These are phyloP conservation scores for Cardamine occulta DNA, from an alignment of 345 rosid species.

Conservation along the genomic window DNA sequence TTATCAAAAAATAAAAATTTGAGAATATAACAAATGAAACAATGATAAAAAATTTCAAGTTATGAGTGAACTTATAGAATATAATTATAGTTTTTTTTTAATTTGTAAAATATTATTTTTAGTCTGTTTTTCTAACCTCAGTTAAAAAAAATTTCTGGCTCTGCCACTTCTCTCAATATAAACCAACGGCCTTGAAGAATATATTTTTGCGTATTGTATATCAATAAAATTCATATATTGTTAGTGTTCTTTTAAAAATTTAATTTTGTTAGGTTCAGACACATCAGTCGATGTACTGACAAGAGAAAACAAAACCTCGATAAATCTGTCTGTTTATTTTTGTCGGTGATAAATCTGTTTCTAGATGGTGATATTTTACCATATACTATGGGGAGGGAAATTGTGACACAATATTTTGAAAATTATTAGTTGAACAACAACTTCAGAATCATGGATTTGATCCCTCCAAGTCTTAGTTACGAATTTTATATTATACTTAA, in stretches of 20 bases:
- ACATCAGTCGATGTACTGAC: constrained; percentile 18
- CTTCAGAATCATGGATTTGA: constrained; percentile 6
- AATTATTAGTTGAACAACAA: constrained; percentile 17
- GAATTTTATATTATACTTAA: neutral
- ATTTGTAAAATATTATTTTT: too few species aligned
- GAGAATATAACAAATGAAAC: too few species aligned
- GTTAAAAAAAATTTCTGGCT: too few species aligned
- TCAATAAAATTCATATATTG: constrained; percentile 5
- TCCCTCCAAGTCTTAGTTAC: neutral
- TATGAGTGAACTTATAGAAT: too few species aligned
- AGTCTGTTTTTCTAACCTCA: too few species aligned
- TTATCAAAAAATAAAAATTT: too few species aligned
- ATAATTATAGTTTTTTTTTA: too few species aligned
- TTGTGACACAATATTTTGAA: constrained; percentile 3
- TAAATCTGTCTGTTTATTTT: neutral
- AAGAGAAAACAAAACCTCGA: constrained; percentile 30
- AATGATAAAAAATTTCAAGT: too few species aligned
- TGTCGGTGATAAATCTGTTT: constrained; percentile 4
- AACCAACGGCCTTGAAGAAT: constrained; percentile 11
- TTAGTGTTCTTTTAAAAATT: constrained; percentile 13
- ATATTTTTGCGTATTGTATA: neutral
- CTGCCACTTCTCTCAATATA: neutral
- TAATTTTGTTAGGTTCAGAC: constrained; percentile 27
- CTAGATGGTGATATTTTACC: constrained; percentile 30
- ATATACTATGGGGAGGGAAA: neutral